phyloP scores from a whole-genome alignment of 352 stramenopile genomes.

The Phytophthora fragariaefolia region DNA sequence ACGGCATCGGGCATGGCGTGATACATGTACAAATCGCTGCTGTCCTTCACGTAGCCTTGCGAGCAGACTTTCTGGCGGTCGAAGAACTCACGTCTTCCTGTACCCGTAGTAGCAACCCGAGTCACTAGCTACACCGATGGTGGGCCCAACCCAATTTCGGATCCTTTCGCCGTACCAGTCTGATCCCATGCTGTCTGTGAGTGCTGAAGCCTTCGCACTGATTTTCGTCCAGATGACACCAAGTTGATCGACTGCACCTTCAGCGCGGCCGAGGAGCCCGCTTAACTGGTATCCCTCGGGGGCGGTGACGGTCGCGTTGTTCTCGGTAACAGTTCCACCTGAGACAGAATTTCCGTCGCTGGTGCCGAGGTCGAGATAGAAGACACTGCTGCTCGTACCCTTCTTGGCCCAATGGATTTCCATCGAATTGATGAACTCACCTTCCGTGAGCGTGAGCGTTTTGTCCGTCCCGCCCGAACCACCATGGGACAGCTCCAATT shows the following conservation, averaged over 20 bases:
- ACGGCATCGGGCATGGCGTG: constrained; percentile 46
- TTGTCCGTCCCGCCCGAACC: constrained; percentile 18
- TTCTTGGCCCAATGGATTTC: constrained; percentile 28
- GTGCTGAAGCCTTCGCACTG: neutral
- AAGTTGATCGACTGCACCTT: constrained; percentile 7
- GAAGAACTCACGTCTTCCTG: constrained; percentile 13
- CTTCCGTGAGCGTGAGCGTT: constrained; percentile 4
- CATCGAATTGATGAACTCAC: constrained; percentile 27
- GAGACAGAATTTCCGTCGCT: constrained; percentile 9
- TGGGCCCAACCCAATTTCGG: constrained; percentile 23
- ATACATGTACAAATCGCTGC: constrained; percentile 7
- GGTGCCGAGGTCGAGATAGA: constrained; percentile 16
- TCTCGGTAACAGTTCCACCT: constrained; percentile 7
- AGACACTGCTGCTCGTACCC: neutral
- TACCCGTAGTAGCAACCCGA: constrained; percentile 26
- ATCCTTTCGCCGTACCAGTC: constrained; percentile 21
- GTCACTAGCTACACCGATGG: constrained; percentile 20
- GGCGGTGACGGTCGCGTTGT: constrained; percentile 3
- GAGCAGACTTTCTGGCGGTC: constrained; percentile 11
- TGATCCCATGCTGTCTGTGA: constrained; percentile 12
- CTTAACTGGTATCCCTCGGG: constrained; percentile 13
- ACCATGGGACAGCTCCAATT: constrained; percentile 15
- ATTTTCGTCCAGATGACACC: constrained; percentile 14
- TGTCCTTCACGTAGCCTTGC: constrained; percentile 11
- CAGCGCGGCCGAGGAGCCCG: constrained; percentile 10